These are phyloP conservation scores for Apiotrichum mycotoxinovorans DNA, from an alignment of 1,284 basidiomycete genomes.

Conservation along the genomic window DNA sequence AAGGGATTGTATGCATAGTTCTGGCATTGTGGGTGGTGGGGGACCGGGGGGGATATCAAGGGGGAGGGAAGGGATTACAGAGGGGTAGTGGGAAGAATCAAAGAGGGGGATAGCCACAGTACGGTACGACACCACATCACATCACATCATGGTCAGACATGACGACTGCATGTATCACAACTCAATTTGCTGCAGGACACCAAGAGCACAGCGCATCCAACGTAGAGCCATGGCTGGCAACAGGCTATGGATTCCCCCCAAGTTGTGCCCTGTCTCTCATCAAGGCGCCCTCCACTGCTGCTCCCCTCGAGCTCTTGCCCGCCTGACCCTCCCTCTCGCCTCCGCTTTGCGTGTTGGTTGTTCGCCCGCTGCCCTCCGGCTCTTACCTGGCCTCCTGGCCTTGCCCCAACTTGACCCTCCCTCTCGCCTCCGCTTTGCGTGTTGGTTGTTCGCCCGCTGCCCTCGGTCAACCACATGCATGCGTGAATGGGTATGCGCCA, in stretches of 20 bases:
- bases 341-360: background rate
- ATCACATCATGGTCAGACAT: too few relatives aligned
- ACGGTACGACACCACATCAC: background rate
- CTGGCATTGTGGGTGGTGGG: background rate
- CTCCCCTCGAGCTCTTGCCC: background rate
- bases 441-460: background rate
- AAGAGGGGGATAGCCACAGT: background rate
- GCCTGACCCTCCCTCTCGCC: too few relatives aligned
- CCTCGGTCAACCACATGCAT: background rate
- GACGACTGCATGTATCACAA: too few relatives aligned
- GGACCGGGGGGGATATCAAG: too few relatives aligned
- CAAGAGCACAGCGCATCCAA: too few relatives aligned
- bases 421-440: background rate
- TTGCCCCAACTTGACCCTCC: too few relatives aligned
- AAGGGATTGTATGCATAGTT: slow-evolving; percentile 8
- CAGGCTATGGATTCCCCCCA: too few relatives aligned
- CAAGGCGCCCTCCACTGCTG: too few relatives aligned
- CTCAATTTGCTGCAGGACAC: too few relatives aligned
- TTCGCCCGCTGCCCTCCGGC: background rate
- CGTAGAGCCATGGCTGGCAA: too few relatives aligned
- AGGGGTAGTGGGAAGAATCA: too few relatives aligned
- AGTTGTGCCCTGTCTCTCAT: too few relatives aligned
- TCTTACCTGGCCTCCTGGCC: background rate
- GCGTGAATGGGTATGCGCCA: background rate
- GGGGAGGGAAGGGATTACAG: background rate